A percentile compares a stretch with the other conserved stretches of the same genome.
Evolutionary conservation across 192 early-diverging fungal species (phyloP).

Genomic region (Phycomyces blakesleeanus): DNA sequence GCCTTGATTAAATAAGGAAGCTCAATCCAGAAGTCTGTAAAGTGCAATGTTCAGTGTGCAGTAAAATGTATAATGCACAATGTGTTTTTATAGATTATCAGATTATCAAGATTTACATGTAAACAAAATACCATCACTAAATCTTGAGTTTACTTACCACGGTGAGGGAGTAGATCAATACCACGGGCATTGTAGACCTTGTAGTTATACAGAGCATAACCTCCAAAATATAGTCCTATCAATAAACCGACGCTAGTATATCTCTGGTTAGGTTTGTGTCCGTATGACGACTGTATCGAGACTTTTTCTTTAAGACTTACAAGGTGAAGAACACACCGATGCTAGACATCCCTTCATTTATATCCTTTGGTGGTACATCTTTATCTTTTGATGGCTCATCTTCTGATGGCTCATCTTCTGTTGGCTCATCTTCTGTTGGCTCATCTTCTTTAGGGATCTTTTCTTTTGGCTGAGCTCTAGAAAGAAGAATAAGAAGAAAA

Average conservation of each 20-base stretch:
- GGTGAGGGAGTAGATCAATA: constrained; percentile 30
- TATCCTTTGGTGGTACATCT: neutral
- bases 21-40: constrained; percentile 26
- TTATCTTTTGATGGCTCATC: neutral
- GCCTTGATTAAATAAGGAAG: constrained; percentile 18
- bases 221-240: constrained; percentile 25
- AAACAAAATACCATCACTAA: no score
- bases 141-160: no score
- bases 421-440: neutral
- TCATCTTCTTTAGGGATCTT: constrained; percentile 1
- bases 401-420: neutral
- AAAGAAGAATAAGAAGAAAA: no score
- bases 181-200: constrained; percentile 37
- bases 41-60: no score
- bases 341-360: constrained; percentile 7
- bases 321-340: constrained; percentile 11
- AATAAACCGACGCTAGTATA: constrained; percentile 11
- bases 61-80: no score
- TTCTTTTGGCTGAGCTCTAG: neutral
- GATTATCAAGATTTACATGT: no score
- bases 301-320: neutral
- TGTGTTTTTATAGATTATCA: no score
- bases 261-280: neutral
- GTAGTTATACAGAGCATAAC: constrained; percentile 31
- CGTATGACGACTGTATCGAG: no score